phyloP scores from a whole-genome alignment of 202 grass and related monocot species.

The Schoenoplectus triqueter region DNA sequence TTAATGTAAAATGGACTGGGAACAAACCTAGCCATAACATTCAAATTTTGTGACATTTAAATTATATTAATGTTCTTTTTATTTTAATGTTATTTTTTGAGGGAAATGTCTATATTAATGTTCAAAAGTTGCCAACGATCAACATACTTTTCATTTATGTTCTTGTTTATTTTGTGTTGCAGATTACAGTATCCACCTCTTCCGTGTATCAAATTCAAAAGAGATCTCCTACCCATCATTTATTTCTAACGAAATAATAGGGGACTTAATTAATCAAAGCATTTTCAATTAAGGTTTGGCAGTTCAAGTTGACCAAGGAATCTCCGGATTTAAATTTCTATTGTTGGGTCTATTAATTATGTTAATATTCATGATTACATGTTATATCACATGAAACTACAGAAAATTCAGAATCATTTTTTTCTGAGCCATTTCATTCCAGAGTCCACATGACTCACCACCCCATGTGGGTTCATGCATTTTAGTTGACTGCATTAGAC shows the following conservation, averaged over 20 bases:
- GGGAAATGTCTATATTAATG: neutral
- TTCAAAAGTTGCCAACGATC: neutral
- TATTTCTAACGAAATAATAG: neutral
- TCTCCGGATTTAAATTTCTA: conserved; percentile 1
- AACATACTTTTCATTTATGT: conserved; percentile 10
- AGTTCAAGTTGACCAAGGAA: conserved; percentile 36
- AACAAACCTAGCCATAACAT: too few species aligned
- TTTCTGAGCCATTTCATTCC: conserved; percentile 21
- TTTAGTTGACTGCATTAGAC: conserved; percentile 32
- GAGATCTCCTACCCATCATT: conserved; percentile 20
- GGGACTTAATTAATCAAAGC: neutral
- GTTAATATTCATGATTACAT: conserved; percentile 25
- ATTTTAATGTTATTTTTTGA: neutral
- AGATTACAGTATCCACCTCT: conserved; percentile 18
- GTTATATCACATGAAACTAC: conserved; percentile 39
- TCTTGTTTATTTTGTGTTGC: neutral
- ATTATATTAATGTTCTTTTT: neutral
- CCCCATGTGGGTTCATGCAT: conserved; percentile 23
- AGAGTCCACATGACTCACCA: conserved; percentile 23
- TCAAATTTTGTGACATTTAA: neutral
- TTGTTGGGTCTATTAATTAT: neutral
- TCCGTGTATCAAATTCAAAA: neutral
- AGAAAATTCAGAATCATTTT: conserved; percentile 7
- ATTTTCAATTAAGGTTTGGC: neutral
- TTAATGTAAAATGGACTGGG: too few species aligned